Conservation (phyloP, 352 stramenopile species). For the Globisporangium spiculum region DNA sequence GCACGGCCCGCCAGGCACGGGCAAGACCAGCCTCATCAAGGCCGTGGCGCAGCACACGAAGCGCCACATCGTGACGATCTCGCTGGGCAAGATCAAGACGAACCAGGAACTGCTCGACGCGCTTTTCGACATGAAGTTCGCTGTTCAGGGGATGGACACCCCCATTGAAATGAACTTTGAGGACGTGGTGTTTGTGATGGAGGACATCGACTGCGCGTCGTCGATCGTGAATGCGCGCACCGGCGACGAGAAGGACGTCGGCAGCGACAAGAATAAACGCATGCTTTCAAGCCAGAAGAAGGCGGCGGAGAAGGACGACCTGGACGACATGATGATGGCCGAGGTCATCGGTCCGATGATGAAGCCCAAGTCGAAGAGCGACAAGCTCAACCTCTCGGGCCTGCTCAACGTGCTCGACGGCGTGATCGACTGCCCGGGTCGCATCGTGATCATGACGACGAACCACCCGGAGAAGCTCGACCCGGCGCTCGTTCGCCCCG, state of each 20-base stretch:
- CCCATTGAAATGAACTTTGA: constrained; percentile 48
- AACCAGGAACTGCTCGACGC: constrained; percentile 66
- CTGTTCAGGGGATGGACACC: constrained; percentile 38
- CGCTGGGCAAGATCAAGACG: constrained; percentile 52
- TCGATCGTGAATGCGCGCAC: constrained; percentile 33
- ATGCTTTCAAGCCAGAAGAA: constrained; percentile 12
- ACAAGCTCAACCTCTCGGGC: constrained; percentile 75
- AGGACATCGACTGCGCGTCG: constrained; percentile 26
- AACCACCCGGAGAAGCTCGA: constrained; percentile 93
- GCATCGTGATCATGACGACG: constrained; percentile 92
- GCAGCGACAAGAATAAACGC: constrained; percentile 4
- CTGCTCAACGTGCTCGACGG: constrained; percentile 91
- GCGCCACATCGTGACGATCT: constrained; percentile 79
- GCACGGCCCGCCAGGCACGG: constrained; percentile 83
- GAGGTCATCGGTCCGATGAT: constrained; percentile 25
- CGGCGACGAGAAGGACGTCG: neutral
- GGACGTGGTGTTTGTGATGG: constrained; percentile 57
- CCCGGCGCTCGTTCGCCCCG: constrained; percentile 85
- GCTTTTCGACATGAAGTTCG: constrained; percentile 51
- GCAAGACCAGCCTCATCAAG: constrained; percentile 91
- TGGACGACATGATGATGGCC: constrained; percentile 27
- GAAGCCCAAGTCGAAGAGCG: neutral
- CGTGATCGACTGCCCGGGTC: constrained; percentile 84
- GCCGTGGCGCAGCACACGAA: constrained; percentile 76
- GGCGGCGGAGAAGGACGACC: constrained; percentile 24